Evolutionary conservation across 2,329 filamentous ascomycete genomes (phyloP), one percentile per base, ranked within the genome.

Genomic region (Fusarium sp.): DNA sequence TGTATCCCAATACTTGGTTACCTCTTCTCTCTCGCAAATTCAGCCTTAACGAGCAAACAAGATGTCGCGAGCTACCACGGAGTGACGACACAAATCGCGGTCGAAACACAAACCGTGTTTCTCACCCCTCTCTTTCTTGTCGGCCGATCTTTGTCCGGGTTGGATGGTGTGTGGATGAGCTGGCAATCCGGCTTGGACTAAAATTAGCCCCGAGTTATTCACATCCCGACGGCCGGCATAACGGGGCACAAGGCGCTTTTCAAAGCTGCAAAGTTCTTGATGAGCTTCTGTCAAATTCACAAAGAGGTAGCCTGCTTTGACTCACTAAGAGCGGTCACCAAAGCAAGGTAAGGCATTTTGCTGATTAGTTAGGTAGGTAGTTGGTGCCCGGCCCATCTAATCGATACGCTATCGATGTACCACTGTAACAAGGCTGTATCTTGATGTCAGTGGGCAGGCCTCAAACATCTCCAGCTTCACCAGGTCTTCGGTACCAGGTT

Each of bases 131-230:
- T 70, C 63, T 71, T 61, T 54, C 56, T 66, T 45, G 76, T 78
- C 75, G 73, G 71, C 69, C 73, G 75, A 78, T 78, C 76, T 61
- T 53, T 65, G 60, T 69, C 63, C 53, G 62, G 69, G 62, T 55
- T 73, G 66, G 66, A 67, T 78, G 76, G 75, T 77, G 73, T 68
- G 74, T 78, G 76, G 68, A 70, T 78, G 75, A 76, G 76, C 63
- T 78, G 76, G 76, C 76, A 77, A 56, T 63, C 72, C 64, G 55
- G 75, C 67, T 74, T 58, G 53, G 67, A 69, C 76, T 78, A 78
- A 78, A 77, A 74, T 76, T 78, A 78, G 76, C 75, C 68, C 73
- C 58, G 63, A 65, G 64, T 69, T 72, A 57, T 59, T 72, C 50
- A 62, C 61, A 70, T 66, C 66, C 69, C 63, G 63, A 55, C 45